Conservation (phyloP, 2,329 filamentous ascomycete species). For the Alternaria postmessia region DNA sequence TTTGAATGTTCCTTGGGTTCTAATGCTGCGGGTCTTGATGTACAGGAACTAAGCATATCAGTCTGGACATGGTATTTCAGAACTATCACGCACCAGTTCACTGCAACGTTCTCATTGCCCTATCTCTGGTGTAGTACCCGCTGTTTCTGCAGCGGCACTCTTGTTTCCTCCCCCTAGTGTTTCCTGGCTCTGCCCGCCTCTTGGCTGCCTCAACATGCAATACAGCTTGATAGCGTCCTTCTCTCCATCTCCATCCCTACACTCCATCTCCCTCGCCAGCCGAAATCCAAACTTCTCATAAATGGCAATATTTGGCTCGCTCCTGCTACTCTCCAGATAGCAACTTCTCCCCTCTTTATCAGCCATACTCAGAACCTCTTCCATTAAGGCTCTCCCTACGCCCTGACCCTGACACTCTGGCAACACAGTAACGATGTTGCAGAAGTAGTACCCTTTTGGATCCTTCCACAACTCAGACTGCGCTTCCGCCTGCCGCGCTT, state of each 20-base stretch:
- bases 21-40: not conserved
- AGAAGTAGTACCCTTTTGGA: slow-evolving; percentile 74
- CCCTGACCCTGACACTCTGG: slow-evolving; percentile 72
- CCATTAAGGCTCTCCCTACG: slow-evolving; percentile 70
- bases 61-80: not conserved
- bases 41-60: not conserved
- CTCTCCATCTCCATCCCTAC: slow-evolving; percentile 67
- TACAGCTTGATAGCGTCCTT: slow-evolving; percentile 52
- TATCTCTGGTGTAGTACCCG: not conserved
- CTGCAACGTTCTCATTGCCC: not conserved
- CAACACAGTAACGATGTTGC: slow-evolving; percentile 76
- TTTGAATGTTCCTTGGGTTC: not conserved
- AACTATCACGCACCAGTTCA: not conserved
- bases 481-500: slow-evolving; percentile 68
- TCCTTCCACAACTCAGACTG: slow-evolving; percentile 72
- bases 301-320: slow-evolving; percentile 73
- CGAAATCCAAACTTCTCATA: slow-evolving; percentile 75
- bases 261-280: slow-evolving; percentile 70
- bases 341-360: slow-evolving; percentile 71
- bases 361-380: slow-evolving; percentile 68
- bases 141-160: not conserved
- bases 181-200: not conserved
- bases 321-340: slow-evolving; percentile 75
- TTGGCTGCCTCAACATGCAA: slow-evolving; percentile 57
- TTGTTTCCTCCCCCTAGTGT: not conserved